Percentiles rank a stretch among this genome's conserved stretches.
phyloP scores from a whole-genome alignment of 164 flowering plant genomes.

The Dillenia suffruticosa region DNA sequence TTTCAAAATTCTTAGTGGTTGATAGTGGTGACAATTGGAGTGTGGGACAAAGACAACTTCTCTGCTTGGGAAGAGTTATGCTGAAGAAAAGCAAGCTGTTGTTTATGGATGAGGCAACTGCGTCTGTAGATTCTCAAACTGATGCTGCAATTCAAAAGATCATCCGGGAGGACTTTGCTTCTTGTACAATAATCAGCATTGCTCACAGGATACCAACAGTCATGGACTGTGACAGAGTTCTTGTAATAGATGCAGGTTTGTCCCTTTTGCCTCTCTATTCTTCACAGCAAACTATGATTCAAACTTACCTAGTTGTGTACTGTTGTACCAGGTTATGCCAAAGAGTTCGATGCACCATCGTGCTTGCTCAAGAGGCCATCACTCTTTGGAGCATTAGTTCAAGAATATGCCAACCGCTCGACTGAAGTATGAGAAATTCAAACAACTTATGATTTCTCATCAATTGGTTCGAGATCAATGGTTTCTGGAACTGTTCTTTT shows the following conservation, averaged over 20 bases:
- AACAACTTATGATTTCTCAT: too few species aligned
- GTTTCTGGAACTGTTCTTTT: too few species aligned
- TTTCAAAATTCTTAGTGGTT: slow-evolving; percentile 43
- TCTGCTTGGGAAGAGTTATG: slow-evolving; percentile 90
- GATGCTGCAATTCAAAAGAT: slow-evolving; percentile 88
- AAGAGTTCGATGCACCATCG: slow-evolving; percentile 74
- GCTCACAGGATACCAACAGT: slow-evolving; percentile 99
- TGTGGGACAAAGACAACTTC: slow-evolving; percentile 95
- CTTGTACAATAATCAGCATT: slow-evolving; percentile 93
- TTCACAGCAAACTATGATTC: neutral
- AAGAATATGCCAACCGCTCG: slow-evolving; percentile 85
- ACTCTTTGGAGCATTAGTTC: slow-evolving; percentile 79
- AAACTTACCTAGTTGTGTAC: neutral
- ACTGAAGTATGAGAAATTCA: slow-evolving; percentile 30
- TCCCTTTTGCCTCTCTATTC: neutral
- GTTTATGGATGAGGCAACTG: slow-evolving; percentile 98
- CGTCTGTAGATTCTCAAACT: slow-evolving; percentile 95
- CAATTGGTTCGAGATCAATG: too few species aligned
- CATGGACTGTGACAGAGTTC: slow-evolving; percentile 91
- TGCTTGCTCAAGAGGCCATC: slow-evolving; percentile 68
- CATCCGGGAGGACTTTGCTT: slow-evolving; percentile 79
- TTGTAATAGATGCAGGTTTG: slow-evolving; percentile 93
- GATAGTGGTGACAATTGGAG: slow-evolving; percentile 99
- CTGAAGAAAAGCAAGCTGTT: slow-evolving; percentile 75
- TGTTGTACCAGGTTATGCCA: slow-evolving; percentile 53